Evolutionary conservation across 1,284 basidiomycete species (phyloP), one percentile per base, ranked within the genome.

Genomic region (Trichosporon sp.): DNA sequence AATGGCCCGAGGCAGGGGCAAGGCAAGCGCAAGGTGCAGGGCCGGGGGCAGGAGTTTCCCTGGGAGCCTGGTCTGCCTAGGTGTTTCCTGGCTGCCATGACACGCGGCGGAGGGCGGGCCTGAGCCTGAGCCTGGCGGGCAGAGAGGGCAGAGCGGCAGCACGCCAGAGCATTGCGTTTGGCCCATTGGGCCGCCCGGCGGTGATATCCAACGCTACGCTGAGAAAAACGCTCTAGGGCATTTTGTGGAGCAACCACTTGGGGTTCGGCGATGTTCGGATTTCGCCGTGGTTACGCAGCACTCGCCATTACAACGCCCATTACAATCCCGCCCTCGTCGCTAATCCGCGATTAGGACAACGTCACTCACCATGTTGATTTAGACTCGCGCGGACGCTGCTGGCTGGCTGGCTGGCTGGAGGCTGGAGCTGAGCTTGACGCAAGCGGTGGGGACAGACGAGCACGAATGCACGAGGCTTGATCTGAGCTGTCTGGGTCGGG

Each of bases 231-330:
- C 53, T 58, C 27, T 29, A 31, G 53, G 53, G 25, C 53, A 58
- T 31, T 58, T 58, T 65, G 64, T 56, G 47, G 64, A 53, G 64
- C 64, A 53, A 31, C n/a, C 29, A 25, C 23, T 47, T 53, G 53
- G 35, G 32, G 34, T 65, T 65, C 65, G 65, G 65, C 65, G 32
- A 58, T 65, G 65, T 65, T 65, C 65, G 65, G 65, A 58, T 58
- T 58, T 58, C 25, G 53, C 53, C 53, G 53, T 21, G 25, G 27
- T 21, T 27, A 51, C 21, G 47, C 47, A 51, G 47, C 47, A 25
- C 47, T 58, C 27, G 53, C 25, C 15, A 58, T 58, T 58, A 58
- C 53, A 27, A 58, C 13, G 23, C 15, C 12, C 53, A 58, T 58
- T 58, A 58, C 53, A 58, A 58, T 7, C 12, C 53, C 4, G 25